These are phyloP conservation scores for Fusarium sp. DNA, from an alignment of 2,329 filamentous ascomycete species.

Conservation along the genomic window DNA sequence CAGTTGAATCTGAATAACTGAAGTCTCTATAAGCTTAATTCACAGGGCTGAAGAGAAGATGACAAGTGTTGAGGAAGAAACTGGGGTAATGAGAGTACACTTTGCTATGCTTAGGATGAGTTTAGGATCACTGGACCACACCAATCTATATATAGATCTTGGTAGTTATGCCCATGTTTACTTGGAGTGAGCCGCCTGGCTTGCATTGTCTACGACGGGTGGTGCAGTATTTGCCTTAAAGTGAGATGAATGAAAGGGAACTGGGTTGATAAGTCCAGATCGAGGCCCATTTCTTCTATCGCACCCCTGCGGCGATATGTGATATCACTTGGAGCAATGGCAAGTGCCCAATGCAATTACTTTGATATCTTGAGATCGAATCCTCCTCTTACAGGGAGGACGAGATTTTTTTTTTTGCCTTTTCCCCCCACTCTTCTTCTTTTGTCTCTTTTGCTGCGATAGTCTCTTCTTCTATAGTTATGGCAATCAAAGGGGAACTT, in stretches of 20 bases:
- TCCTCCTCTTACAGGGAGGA: not conserved
- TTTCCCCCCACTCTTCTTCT: not conserved
- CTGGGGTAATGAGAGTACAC: not conserved
- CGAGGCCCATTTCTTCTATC: not conserved
- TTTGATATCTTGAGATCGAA: not conserved
- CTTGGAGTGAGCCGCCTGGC: not conserved
- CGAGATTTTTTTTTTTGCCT: not conserved
- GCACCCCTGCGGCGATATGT: not conserved
- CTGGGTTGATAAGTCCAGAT: not conserved
- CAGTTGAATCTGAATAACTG: too few species aligned
- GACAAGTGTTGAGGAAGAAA: not conserved
- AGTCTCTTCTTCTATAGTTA: fast-evolving
- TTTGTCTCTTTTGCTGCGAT: not conserved
- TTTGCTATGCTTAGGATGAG: not conserved
- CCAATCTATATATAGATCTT: not conserved
- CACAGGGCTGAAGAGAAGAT: not conserved
- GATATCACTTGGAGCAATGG: not conserved
- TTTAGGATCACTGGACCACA: not conserved
- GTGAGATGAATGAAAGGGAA: not conserved
- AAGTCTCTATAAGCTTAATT: not conserved
- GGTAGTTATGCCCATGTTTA: not conserved
- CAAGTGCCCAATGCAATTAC: not conserved
- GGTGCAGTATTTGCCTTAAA: too few species aligned
- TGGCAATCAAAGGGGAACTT: not conserved
- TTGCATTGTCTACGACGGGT: too few species aligned